Evolutionary conservation across 805 yeast genomes (phyloP), one percentile per base, ranked within the genome.

Genomic region (Yarrowia hollandica): DNA sequence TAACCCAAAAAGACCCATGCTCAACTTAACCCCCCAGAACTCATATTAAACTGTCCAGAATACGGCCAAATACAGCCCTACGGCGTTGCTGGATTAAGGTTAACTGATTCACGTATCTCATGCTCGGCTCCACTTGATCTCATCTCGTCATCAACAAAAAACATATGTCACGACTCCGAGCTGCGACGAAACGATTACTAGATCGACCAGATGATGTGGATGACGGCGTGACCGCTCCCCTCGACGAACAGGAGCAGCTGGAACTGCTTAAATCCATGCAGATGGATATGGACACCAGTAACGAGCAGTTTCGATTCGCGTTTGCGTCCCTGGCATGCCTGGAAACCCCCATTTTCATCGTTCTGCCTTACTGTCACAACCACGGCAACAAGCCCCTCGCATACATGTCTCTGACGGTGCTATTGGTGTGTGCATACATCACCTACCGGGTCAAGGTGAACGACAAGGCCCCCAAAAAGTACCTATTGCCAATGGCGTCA

Each of bases 291-390:
- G 38, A 44, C 5, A 59, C 60, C 16, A 70, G 66, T 58, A 61
- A 64, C 28, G 59, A 60, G 28, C 56, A 34, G 33, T 66, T 60
- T 62, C 63, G 59, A 57, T 19, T 61, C 7, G 62, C 69, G 16
- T 70, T 72, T 61, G 59, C 68, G 4, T 60, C 62, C 3, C 61
- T 68, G 28, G 58, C 68, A 34, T 63, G 66, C n/a, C 35, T 70
- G 22, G 73, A 73, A 9, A 63, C 72, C 11, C 73, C 74, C 8
- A 46, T 67, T n/a, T 70, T 56, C 55, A 50, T 72, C 14, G 16
- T 66, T 8, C 60, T 66, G 16, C 65, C 66, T 0, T 67, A 68
- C 59, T 67, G 69, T 61, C 42, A 54, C 31, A 64, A 63, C 46
- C 64, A 55, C 18, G 42, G 44, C 26, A 52, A 35, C 44, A 48